Evolutionary conservation across 2,329 filamentous ascomycete genomes (phyloP).

Genomic region (Xylaria digitata): DNA sequence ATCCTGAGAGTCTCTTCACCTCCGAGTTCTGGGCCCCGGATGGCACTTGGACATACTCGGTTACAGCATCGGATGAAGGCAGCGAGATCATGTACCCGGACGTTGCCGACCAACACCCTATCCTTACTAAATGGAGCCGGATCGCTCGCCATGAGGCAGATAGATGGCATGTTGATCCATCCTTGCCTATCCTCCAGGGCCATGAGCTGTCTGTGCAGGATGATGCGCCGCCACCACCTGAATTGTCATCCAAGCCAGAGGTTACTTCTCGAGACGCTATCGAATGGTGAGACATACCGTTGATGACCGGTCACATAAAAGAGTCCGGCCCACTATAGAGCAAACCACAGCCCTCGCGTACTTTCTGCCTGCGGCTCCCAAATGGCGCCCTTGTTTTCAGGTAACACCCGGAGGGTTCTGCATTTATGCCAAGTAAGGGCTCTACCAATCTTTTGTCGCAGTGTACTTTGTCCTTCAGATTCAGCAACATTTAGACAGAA

Average conservation of each 20-base stretch:
- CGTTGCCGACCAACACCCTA: constrained; percentile 74
- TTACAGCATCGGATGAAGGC: constrained; percentile 51
- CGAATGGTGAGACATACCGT: constrained; percentile 22
- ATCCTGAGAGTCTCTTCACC: constrained; percentile 71
- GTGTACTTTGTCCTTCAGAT: no score
- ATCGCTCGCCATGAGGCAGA: constrained; percentile 56
- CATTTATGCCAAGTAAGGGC: no score
- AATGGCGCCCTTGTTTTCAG: no score
- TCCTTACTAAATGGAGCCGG: constrained; percentile 71
- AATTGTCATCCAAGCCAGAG: constrained; percentile 3
- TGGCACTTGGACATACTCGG: constrained; percentile 76
- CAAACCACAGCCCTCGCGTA: background rate
- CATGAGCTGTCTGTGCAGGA: background rate
- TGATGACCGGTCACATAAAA: background rate
- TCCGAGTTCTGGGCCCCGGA: constrained; percentile 74
- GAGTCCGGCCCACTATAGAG: background rate
- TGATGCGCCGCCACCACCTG: background rate
- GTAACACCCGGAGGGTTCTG: no score
- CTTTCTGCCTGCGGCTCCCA: no score
- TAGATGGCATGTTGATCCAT: constrained; percentile 50
- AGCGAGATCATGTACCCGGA: constrained; percentile 61
- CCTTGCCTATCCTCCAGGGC: constrained; percentile 29
- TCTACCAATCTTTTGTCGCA: no score
- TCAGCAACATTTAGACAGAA: no score
- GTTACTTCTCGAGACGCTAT: constrained; percentile 21